Evolutionary conservation across 495 filamentous ascomycete genomes (phyloP).

Genomic region (Aspergillus bertholletiae): DNA sequence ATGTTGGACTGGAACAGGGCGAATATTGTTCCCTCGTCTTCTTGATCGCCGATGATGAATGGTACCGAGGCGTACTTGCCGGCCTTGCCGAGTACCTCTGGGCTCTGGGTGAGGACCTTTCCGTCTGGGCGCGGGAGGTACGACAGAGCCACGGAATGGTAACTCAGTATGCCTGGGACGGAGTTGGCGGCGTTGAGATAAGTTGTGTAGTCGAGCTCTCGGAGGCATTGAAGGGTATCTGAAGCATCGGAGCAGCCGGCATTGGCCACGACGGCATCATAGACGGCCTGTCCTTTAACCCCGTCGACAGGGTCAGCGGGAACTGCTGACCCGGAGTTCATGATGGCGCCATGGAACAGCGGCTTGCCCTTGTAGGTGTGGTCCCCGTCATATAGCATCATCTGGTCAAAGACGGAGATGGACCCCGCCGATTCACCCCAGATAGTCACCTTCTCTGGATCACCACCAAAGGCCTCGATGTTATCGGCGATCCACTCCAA

Average conservation of each 20-base stretch:
- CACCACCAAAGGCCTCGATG: slow-evolving; percentile 53
- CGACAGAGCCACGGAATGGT: slow-evolving; percentile 58
- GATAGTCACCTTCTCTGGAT: slow-evolving; percentile 63
- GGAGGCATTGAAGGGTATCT: slow-evolving; percentile 63
- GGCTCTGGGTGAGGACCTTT: slow-evolving; percentile 48
- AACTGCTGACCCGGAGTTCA: slow-evolving; percentile 65
- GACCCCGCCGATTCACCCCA: slow-evolving; percentile 73
- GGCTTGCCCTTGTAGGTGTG: slow-evolving; percentile 65
- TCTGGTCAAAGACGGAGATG: slow-evolving; percentile 69
- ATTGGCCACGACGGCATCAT: slow-evolving; percentile 55
- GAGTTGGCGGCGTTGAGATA: slow-evolving; percentile 65
- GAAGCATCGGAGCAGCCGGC: slow-evolving; percentile 55
- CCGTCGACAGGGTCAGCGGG: slow-evolving; percentile 64
- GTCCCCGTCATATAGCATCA: slow-evolving; percentile 64
- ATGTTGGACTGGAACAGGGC: slow-evolving; percentile 63
- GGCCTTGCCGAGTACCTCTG: slow-evolving; percentile 45
- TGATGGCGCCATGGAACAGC: slow-evolving; percentile 67
- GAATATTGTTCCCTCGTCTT: slow-evolving; percentile 63
- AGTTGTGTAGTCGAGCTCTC: slow-evolving; percentile 51
- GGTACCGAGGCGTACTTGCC: slow-evolving; percentile 57
- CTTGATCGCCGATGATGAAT: slow-evolving; percentile 55
- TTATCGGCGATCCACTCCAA: slow-evolving; percentile 54
- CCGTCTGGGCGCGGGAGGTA: slow-evolving; percentile 67
- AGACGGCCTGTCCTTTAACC: slow-evolving; percentile 58
- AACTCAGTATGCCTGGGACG: slow-evolving; percentile 60